Evolutionary conservation across 805 yeast genomes (phyloP).

Genomic region (Lachancea waltii): DNA sequence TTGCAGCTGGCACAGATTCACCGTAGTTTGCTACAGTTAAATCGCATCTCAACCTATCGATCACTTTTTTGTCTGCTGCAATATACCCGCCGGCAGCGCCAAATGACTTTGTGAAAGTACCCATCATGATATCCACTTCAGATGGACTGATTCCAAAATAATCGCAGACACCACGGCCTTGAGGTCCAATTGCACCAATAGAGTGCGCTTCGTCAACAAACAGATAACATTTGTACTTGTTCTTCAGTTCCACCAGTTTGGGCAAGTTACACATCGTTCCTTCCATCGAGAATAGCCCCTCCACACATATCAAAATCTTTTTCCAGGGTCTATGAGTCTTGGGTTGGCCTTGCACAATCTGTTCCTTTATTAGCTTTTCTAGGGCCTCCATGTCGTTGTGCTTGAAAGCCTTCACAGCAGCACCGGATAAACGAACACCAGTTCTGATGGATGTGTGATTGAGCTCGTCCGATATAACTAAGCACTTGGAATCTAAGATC

Average conservation of each 20-base stretch:
- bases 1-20: conserved; percentile 88
- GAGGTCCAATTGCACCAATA: conserved; percentile 96
- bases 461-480: conserved; percentile 88
- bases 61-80: conserved; percentile 64
- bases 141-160: conserved; percentile 75
- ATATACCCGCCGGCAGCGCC: conserved; percentile 99
- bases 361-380: conserved; percentile 72
- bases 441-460: conserved; percentile 95
- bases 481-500: conserved; percentile 76
- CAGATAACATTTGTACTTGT: conserved; percentile 81
- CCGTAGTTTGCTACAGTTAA: conserved; percentile 70
- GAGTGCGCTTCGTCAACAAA: conserved; percentile 98
- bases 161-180: conserved; percentile 93
- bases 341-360: conserved; percentile 91
- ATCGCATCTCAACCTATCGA: conserved; percentile 68
- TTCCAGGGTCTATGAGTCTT: conserved; percentile 95
- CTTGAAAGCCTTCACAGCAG: conserved; percentile 83
- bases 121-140: conserved; percentile 86
- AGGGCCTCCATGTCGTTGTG: conserved; percentile 84
- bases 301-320: conserved; percentile 77
- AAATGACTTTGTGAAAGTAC: conserved; percentile 93
- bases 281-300: conserved; percentile 89
- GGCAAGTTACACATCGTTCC: conserved; percentile 88
- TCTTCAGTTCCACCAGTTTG: conserved; percentile 58
- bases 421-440: conserved; percentile 89